Evolutionary conservation across 495 filamentous ascomycete species (phyloP), one percentile per base, ranked within the genome.

Genomic region (Aspergillus baeticus): DNA sequence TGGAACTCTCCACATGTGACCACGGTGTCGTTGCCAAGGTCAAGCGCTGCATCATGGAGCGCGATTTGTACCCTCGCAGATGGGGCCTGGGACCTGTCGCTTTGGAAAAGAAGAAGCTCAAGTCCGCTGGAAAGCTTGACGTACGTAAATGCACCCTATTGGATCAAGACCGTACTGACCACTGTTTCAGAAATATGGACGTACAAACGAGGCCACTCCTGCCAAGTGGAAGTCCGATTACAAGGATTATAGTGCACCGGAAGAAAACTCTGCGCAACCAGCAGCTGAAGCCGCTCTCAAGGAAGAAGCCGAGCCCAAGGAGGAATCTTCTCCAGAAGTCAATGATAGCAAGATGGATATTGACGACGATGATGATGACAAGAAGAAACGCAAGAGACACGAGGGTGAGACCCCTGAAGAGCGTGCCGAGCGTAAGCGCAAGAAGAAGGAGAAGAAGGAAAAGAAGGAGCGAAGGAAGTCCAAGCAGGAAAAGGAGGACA

Each of bases 21-120:
- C 95, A 98, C 71, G 95, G 95, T 61, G 89, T 96, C 31, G 93
- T 98, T 42, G 94, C 95, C 48, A 96, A 96, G 79, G 87, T 98
- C 68, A 98, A 98, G 85, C 85, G 94, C 52, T 91, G 90, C 71
- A 98, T 98, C 73, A 98, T 98, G 94, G 95, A 98, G 77, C 89
- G 94, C 58, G 93, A 97, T 68, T 79, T 96, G 11, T 98, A 98
- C 80, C 93, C 93, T 54, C 82, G 89, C 68, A 77, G 92, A 78
- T 98, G 94, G 94, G 95, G 95, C 47, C 73, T 96, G 61, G 94
- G 94, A 41, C 92, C 93, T 37, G 84, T 90, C 53, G 92, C 94
- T 23, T 64, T 87, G 38, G 88, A 96, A 77, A 98, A 98, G 86
- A 98, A 98, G 86, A 95, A 97, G 84, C 84, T 98, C 77, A 98